These are phyloP conservation scores for Pichia sp. DNA, from an alignment of 1,139 yeast genomes.

Conservation along the genomic window DNA sequence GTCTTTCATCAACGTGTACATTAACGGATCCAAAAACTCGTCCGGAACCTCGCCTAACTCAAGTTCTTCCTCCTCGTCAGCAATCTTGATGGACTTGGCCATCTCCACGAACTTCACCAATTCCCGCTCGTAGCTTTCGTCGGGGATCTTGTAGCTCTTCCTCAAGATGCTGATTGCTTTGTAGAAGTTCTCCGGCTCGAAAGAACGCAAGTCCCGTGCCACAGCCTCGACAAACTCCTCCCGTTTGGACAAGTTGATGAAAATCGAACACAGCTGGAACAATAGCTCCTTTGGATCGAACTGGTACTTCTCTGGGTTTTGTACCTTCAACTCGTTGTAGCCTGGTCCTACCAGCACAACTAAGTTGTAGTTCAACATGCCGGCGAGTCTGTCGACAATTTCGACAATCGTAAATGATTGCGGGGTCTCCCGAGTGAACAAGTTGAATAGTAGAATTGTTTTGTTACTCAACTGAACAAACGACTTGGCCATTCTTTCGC, in stretches of 20 bases:
- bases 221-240: conserved; percentile 70
- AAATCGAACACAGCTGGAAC: conserved; percentile 67
- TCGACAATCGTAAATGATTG: conserved; percentile 82
- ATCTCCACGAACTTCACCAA: conserved; percentile 54
- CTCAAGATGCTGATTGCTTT: conserved; percentile 67
- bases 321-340: conserved; percentile 82
- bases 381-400: conserved; percentile 88
- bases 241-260: conserved; percentile 63
- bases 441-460: conserved; percentile 70
- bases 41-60: conserved; percentile 95
- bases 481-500: conserved; percentile 77
- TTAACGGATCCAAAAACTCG: conserved; percentile 92
- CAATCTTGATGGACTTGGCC: conserved; percentile 58
- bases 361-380: conserved; percentile 90
- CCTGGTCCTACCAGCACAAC: conserved; percentile 92
- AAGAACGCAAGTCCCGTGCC: conserved; percentile 88
- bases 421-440: conserved; percentile 85
- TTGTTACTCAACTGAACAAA: conserved; percentile 81
- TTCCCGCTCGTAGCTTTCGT: conserved; percentile 46
- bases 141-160: conserved; percentile 47
- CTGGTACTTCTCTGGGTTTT: conserved; percentile 75
- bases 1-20: conserved; percentile 93
- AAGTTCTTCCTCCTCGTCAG: conserved; percentile 75
- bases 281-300: conserved; percentile 78
- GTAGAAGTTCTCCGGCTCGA: conserved; percentile 56